These are phyloP conservation scores for Fusarium foetens DNA, from an alignment of 2,329 filamentous ascomycete genomes.

Conservation along the genomic window DNA sequence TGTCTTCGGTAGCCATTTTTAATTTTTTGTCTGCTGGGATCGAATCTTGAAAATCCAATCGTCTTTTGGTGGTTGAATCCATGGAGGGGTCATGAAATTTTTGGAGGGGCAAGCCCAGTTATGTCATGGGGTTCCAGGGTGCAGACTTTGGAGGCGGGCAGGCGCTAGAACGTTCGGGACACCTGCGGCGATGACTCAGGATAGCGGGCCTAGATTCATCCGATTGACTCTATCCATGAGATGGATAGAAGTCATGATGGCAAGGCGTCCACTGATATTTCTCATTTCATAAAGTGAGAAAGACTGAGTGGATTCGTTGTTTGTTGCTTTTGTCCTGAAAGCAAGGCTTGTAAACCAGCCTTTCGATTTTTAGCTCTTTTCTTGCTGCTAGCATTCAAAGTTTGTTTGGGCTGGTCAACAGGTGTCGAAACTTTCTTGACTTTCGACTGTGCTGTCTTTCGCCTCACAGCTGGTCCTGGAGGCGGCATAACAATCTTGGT, in stretches of 20 bases:
- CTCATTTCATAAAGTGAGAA: conserved; percentile 63
- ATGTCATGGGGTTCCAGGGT: conserved; percentile 44
- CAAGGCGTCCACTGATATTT: neutral
- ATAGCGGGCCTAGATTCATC: conserved; percentile 20
- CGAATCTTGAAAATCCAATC: conserved; percentile 31
- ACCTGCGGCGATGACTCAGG: conserved; percentile 20
- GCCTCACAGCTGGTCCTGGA: conserved; percentile 48
- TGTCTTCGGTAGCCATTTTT: conserved; percentile 56
- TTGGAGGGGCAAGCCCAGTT: conserved; percentile 48
- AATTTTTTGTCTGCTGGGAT: conserved; percentile 47
- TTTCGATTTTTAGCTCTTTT: conserved; percentile 74
- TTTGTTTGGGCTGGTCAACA: conserved; percentile 46
- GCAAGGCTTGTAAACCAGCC: conserved; percentile 71
- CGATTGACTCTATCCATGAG: neutral
- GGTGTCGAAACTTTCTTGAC: conserved; percentile 32
- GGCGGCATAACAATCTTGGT: conserved; percentile 56
- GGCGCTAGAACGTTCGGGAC: conserved; percentile 43
- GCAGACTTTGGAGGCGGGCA: conserved; percentile 37
- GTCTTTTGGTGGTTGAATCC: conserved; percentile 28
- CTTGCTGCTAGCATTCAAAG: conserved; percentile 68
- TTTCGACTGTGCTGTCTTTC: conserved; percentile 28
- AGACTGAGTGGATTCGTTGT: conserved; percentile 59
- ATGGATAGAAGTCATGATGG: neutral
- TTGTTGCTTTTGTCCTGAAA: conserved; percentile 63
- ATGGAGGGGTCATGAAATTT: conserved; percentile 47